phyloP scores from a whole-genome alignment of 768 basidiomycete genomes.

The Boletus rubropictus region DNA sequence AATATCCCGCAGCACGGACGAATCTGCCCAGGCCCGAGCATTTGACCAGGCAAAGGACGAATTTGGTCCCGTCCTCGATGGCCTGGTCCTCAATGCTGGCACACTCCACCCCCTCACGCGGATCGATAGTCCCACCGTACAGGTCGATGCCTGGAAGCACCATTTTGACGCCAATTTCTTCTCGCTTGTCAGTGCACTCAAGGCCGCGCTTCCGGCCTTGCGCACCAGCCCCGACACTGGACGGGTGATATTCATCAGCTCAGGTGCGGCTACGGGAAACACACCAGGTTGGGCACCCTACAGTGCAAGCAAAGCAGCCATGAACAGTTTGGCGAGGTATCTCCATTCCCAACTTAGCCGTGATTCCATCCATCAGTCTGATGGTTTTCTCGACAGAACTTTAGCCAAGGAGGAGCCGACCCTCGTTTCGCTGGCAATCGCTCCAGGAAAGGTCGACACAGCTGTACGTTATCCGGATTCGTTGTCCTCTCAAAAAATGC shows the following conservation, averaged over 20 bases:
- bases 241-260: slow-evolving; percentile 75
- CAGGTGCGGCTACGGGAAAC: slow-evolving; percentile 71
- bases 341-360: slow-evolving; percentile 6
- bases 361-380: neutral
- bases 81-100: slow-evolving; percentile 81
- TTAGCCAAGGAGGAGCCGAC: slow-evolving; percentile 79
- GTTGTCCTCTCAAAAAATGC: neutral
- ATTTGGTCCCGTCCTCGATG: slow-evolving; percentile 61
- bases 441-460: slow-evolving; percentile 88
- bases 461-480: slow-evolving; percentile 40
- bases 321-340: slow-evolving; percentile 81
- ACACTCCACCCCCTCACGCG: slow-evolving; percentile 63
- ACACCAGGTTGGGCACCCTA: slow-evolving; percentile 75
- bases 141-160: slow-evolving; percentile 56
- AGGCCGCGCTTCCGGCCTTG: slow-evolving; percentile 62
- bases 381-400: slow-evolving; percentile 46
- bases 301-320: slow-evolving; percentile 79
- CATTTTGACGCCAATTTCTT: slow-evolving; percentile 88
- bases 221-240: slow-evolving; percentile 55
- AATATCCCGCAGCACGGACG: slow-evolving; percentile 47
- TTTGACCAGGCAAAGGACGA: slow-evolving; percentile 47
- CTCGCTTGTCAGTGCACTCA: slow-evolving; percentile 67
- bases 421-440: slow-evolving; percentile 66
- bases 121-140: slow-evolving; percentile 44
- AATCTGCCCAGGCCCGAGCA: slow-evolving; percentile 47